phyloP scores from a whole-genome alignment of 2,329 filamentous ascomycete species.

The Ophiostoma ulmi region DNA sequence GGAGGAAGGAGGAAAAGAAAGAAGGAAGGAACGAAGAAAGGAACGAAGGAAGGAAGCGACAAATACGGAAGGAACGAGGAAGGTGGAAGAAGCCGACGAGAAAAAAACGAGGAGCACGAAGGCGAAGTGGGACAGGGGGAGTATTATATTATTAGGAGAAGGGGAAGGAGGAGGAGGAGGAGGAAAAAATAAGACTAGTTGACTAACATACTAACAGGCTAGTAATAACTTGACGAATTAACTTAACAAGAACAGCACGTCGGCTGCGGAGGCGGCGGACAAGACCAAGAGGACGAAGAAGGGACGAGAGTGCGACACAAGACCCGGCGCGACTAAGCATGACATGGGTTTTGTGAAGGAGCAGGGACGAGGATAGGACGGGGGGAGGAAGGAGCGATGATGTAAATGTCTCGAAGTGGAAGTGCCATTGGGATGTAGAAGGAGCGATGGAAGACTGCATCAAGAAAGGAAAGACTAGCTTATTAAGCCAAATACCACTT shows the following conservation, averaged over 20 bases:
- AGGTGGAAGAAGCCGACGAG: slow-evolving; percentile 21
- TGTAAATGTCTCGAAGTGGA: neutral
- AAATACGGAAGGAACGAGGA: slow-evolving; percentile 26
- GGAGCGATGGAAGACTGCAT: neutral
- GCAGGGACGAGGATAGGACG: slow-evolving; percentile 11
- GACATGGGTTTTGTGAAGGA: slow-evolving; percentile 18
- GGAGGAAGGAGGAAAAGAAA: slow-evolving; percentile 2
- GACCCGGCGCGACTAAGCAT: slow-evolving; percentile 4
- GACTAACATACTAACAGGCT: slow-evolving; percentile 17
- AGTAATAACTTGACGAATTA: neutral
- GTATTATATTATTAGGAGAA: slow-evolving; percentile 2
- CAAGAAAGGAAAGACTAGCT: neutral
- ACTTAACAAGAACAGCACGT: neutral
- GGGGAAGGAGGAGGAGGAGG: slow-evolving; percentile 21
- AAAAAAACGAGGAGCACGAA: slow-evolving; percentile 15
- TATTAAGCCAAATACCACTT: neutral
- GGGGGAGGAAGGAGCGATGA: neutral
- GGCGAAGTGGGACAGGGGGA: slow-evolving; percentile 29
- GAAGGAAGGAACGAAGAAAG: slow-evolving; percentile 10
- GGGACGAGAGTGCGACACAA: slow-evolving; percentile 26
- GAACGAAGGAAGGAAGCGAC: slow-evolving; percentile 6
- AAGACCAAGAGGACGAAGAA: slow-evolving; percentile 27
- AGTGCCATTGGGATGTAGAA: neutral
- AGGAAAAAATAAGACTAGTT: slow-evolving; percentile 20
- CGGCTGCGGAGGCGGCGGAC: slow-evolving; percentile 27